Evolutionary conservation across 352 stramenopile genomes (phyloP).

Genomic region (Phytophthora multivora): DNA sequence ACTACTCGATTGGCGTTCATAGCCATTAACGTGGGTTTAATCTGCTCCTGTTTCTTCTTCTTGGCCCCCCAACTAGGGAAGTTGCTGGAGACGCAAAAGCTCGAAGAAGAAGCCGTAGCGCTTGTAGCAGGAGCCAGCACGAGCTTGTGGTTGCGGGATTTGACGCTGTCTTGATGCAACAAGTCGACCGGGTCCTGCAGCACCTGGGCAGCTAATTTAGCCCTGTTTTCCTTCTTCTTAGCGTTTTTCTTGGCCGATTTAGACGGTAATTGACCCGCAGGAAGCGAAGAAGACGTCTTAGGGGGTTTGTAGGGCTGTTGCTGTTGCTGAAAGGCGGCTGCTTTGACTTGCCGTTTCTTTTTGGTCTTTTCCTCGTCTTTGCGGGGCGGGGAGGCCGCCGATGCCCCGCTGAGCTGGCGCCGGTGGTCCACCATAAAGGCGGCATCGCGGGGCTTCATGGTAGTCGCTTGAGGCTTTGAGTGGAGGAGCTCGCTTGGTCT

Average conservation of each 20-base stretch:
- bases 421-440: conserved; percentile 50
- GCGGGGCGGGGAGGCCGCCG: conserved; percentile 5
- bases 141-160: conserved; percentile 76
- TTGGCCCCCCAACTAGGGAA: conserved; percentile 44
- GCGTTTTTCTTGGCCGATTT: conserved; percentile 29
- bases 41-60: conserved; percentile 22
- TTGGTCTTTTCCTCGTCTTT: conserved; percentile 40
- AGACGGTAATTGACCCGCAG: neutral
- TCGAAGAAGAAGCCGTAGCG: conserved; percentile 3
- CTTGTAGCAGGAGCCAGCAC: conserved; percentile 45
- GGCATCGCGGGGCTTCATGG: conserved; percentile 48
- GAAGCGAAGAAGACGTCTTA: neutral
- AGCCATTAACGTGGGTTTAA: neutral
- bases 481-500: conserved; percentile 1
- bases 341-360: conserved; percentile 30
- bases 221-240: conserved; percentile 46
- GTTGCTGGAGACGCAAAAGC: conserved; percentile 26
- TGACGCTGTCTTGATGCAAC: conserved; percentile 60
- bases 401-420: conserved; percentile 28
- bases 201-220: conserved; percentile 30
- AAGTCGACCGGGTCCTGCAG: conserved; percentile 13
- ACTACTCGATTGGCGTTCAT: conserved; percentile 21
- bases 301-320: neutral
- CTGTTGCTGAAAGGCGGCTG: conserved; percentile 2
- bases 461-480: neutral